Base-by-base conservation (phyloP, 306 rosid species). In the Acacia melanoxylon region DNA sequence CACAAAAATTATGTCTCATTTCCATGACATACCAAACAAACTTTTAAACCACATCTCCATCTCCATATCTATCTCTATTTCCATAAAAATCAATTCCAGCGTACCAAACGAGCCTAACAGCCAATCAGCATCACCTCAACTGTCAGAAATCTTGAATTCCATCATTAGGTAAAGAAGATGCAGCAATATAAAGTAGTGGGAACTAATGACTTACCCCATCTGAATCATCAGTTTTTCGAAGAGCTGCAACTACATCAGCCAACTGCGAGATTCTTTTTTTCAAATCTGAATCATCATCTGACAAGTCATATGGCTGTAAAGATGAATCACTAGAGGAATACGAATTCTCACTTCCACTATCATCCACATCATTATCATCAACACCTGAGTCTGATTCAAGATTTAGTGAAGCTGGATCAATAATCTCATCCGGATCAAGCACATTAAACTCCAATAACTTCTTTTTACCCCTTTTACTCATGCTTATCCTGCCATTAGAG, bases 351-450 rank as follows among this genome's bases (percentile, higher is more conserved):
- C 98, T 92, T n/a, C 76, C 94, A 89, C 76, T 86, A 40, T 89
- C 93, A 61, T 61, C 67, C 67, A 61, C 8, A 15, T 82, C 89
- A 35, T 67, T 76, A 67, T 49, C 80, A 79, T 86, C 90, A 52
- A 90, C 74, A 61, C 89, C 89, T 56, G 82, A 80, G 81, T 84
- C 83, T 7, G 90, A 88, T 70, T 89, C 96, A 82, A 79, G 83
- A 87, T 85, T 85, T 76, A 95, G 88, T 54, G 91, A 83, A 46
- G 86, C 92, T 58, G 91, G 97, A 88, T 95, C 99, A 82, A 95
- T 78, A 73, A 95, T 89, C 87, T 95, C 99, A 24, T 93, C 99
- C 27, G 99, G 98, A 89, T 95, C 97, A 86, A 88, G 89, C 83
- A 84, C 82, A 82, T 87, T 86, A 63, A 86, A 75, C 62, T 89